A percentile compares a stretch with the other conserved stretches of the same genome.
Evolutionary conservation across 345 rosid species (phyloP).

Genomic region (Eucalyptus urophylla): DNA sequence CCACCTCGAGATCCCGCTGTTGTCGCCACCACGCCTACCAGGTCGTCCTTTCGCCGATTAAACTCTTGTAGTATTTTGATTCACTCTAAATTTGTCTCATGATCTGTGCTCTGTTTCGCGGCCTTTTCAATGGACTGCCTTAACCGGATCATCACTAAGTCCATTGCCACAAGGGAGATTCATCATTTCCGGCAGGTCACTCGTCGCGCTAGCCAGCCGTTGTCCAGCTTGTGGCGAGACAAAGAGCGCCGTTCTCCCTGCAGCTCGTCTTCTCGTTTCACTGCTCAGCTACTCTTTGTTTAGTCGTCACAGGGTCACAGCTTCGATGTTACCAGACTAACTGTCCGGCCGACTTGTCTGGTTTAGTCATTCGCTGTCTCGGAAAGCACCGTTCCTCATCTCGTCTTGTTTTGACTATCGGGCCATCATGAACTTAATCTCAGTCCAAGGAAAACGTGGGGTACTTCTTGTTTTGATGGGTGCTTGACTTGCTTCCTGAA

Average conservation of each 20-base stretch:
- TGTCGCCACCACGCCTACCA: not conserved
- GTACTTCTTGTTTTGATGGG: not conserved
- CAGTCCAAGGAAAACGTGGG: not conserved
- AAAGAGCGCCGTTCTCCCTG: not conserved
- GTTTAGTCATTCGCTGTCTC: not conserved
- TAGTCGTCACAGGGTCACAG: not conserved
- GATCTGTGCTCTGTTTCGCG: not conserved
- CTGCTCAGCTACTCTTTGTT: not conserved
- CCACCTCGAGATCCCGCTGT: not conserved
- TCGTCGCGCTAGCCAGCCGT: not conserved
- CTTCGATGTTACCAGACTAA: not conserved
- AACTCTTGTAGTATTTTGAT: not conserved
- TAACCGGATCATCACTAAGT: not conserved
- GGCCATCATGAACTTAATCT: not conserved
- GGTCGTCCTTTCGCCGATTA: not conserved
- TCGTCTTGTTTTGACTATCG: not conserved
- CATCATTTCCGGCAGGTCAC: not conserved
- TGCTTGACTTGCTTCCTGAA: not conserved
- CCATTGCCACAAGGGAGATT: not conserved
- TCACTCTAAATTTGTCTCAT: not conserved
- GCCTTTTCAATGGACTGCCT: not conserved
- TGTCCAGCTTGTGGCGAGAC: not conserved
- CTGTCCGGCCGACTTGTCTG: not conserved
- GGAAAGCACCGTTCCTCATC: not conserved
- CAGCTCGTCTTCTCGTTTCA: not conserved